Base-by-base conservation (phyloP, 805 yeast species). In the Wickerhamiella kurtzmanii region DNA sequence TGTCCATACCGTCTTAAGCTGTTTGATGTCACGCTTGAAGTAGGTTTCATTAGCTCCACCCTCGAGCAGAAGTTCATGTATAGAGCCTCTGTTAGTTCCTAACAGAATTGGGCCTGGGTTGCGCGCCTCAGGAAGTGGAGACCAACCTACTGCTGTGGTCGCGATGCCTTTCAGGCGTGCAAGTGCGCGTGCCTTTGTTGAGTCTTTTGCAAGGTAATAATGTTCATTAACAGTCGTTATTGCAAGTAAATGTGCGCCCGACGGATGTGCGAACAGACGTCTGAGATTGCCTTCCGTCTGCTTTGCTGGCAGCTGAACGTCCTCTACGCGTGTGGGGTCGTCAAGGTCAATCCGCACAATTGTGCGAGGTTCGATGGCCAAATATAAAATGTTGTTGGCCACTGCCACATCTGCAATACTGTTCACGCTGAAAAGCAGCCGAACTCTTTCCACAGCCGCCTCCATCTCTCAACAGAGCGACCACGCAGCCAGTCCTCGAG, bases 331-430 rank as follows among this genome's bases (percentile, higher is more conserved):
- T 35, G 80, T 76, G 1, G 92, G 92, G 44, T 70, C 69, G 44
- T 76, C 78, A 51, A 82, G 63, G 54, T 81, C 77, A 28, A 83
- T 80, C n/a, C 81, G 63, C 52, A 74, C 74, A n/a, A 82, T 62
- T 15, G 69, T 57, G 1, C 81, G 80, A 6, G 70, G 62, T 43
- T 65, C 65, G 47, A 77, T 65, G 0, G 79, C 75, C 42, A 82
- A 63, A 47, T 74, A 70, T 37, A 82, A 69, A 4, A 73, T 62
- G 54, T 82, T 81, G 49, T 70, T 67, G 19, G 70, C 63, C 4
- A 79, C 85, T 16, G 68, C 71, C 43, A 82, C 59, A n/a, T 72
- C 62, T 4, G 66, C 64, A 11, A 82, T 70, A 21, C 69, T 65
- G 46, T 61, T 59, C 32, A 75, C 60, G 37, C 69, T 70, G 51